Evolutionary conservation across 768 basidiomycete genomes (phyloP).

Genomic region (Hericium coralloides): DNA sequence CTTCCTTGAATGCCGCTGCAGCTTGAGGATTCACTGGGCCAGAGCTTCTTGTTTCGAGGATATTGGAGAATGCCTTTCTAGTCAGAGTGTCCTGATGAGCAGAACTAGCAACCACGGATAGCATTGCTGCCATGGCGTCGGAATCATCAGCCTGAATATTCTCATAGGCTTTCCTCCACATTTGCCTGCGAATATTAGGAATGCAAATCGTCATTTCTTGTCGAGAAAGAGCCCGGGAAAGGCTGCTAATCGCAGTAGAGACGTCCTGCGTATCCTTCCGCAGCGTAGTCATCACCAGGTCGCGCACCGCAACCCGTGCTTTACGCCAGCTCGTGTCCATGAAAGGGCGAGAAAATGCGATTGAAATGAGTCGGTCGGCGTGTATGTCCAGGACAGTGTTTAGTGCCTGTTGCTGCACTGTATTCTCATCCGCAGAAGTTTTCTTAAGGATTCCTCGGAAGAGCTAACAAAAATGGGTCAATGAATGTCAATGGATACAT

Average conservation of each 20-base stretch:
- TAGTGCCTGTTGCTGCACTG: slow-evolving; percentile 22
- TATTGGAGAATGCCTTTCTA: slow-evolving; percentile 36
- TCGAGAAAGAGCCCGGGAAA: slow-evolving; percentile 31
- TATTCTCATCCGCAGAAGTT: slow-evolving; percentile 19
- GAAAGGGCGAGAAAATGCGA: slow-evolving; percentile 35
- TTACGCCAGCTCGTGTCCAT: slow-evolving; percentile 32
- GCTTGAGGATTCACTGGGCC: slow-evolving; percentile 5
- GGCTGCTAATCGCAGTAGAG: slow-evolving; percentile 20
- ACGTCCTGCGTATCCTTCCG: slow-evolving; percentile 27
- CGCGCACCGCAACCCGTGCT: slow-evolving; percentile 32
- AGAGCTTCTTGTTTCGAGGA: slow-evolving; percentile 23
- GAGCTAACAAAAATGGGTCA: slow-evolving; percentile 18
- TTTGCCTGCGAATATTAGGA: slow-evolving; percentile 37
- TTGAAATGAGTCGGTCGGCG: slow-evolving; percentile 33
- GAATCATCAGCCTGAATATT: slow-evolving; percentile 48
- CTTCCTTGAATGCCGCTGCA: slow-evolving; percentile 33
- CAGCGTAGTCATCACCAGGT: slow-evolving; percentile 29
- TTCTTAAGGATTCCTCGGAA: slow-evolving; percentile 26
- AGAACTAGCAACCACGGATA: slow-evolving; percentile 47
- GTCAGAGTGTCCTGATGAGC: slow-evolving; percentile 62
- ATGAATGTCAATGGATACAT: neutral
- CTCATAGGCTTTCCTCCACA: slow-evolving; percentile 67
- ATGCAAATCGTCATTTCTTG: slow-evolving; percentile 23
- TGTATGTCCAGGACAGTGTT: slow-evolving; percentile 42
- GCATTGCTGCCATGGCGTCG: slow-evolving; percentile 47